phyloP scores from a whole-genome alignment of 75 land plant genomes.

The Sequoiadendron giganteum region DNA sequence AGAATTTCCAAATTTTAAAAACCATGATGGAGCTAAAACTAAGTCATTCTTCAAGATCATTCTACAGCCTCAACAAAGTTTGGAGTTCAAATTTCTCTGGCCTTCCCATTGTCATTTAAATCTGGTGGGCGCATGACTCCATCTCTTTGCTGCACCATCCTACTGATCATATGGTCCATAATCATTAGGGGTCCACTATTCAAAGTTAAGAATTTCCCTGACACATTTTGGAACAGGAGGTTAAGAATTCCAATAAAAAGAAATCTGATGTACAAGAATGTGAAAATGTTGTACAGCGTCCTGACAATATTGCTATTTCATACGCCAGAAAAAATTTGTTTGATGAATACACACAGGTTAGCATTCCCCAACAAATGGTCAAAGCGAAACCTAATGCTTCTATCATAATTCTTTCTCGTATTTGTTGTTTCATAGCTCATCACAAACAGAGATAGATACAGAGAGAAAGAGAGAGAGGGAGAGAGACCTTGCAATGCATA shows the following conservation, averaged over 20 bases:
- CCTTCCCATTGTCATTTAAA: no score
- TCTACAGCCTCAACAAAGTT: no score
- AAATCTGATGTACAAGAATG: background rate
- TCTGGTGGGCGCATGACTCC: background rate
- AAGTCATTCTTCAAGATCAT: no score
- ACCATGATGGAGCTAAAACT: no score
- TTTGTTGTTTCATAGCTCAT: background rate
- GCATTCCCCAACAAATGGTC: background rate
- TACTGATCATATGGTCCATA: background rate
- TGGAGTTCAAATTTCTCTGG: no score
- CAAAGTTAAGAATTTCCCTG: background rate
- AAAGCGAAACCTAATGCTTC: background rate
- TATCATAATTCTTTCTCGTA: background rate
- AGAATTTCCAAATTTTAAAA: no score
- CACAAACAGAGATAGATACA: no score
- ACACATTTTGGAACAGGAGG: background rate
- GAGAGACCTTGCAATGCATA: constrained; percentile 60
- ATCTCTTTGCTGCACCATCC: background rate
- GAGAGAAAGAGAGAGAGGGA: background rate
- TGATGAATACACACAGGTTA: background rate
- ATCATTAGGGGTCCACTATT: no score
- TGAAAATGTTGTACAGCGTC: background rate
- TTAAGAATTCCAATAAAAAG: background rate
- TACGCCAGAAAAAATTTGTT: background rate
- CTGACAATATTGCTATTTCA: background rate